These are phyloP conservation scores for Lathyrus sativus DNA, from an alignment of 306 rosid genomes.

Conservation along the genomic window DNA sequence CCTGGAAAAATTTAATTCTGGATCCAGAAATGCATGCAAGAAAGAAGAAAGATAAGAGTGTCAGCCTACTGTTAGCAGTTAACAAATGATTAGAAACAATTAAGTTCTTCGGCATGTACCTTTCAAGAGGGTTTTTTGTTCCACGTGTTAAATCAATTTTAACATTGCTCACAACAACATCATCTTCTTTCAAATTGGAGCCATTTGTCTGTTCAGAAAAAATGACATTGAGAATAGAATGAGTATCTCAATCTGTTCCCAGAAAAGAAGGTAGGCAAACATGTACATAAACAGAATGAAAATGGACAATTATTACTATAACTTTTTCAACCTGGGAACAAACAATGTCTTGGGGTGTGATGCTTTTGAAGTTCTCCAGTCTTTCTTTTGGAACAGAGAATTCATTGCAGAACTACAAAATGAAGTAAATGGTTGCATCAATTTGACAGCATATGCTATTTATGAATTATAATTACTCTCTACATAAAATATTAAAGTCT, in stretches of 20 bases:
- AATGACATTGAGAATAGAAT: conserved; percentile 15
- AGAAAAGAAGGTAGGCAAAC: not conserved
- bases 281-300: not conserved
- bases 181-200: conserved; percentile 66
- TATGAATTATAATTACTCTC: not conserved
- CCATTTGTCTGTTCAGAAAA: conserved; percentile 52
- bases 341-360: conserved; percentile 80
- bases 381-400: conserved; percentile 82
- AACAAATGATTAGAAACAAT: conserved; percentile 8
- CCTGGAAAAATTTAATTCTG: conserved; percentile 85
- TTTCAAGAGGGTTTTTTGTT: conserved; percentile 73
- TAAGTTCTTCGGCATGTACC: conserved; percentile 48
- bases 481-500: conserved; percentile 10
- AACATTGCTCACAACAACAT: conserved; percentile 65
- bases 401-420: conserved; percentile 83
- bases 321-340: conserved; percentile 72
- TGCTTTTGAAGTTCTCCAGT: conserved; percentile 58
- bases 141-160: conserved; percentile 88
- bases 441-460: not conserved
- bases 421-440: conserved; percentile 12
- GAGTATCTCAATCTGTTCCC: not conserved
- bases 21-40: conserved; percentile 49
- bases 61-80: conserved; percentile 2
- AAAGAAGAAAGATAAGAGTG: conserved; percentile 30
- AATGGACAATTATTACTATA: not conserved